These are phyloP conservation scores for Diaporthe eres DNA, from an alignment of 2,329 filamentous ascomycete species.

Conservation along the genomic window DNA sequence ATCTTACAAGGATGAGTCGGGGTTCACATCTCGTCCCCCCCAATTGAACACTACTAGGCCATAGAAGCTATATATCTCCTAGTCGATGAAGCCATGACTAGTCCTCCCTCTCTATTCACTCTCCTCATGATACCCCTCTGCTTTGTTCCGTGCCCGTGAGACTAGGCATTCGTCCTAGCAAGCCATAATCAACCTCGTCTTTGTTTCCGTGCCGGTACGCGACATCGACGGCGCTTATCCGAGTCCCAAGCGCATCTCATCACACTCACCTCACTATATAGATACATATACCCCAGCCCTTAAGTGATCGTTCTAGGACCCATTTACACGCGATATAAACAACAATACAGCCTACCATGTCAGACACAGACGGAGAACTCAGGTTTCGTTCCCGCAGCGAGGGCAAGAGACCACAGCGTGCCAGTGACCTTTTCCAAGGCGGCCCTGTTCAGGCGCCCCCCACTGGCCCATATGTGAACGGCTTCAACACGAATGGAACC, in stretches of 20 bases:
- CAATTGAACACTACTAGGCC: slow-evolving; percentile 18
- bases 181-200: background rate
- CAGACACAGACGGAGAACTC: background rate
- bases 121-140: slow-evolving; percentile 31
- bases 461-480: slow-evolving; percentile 33
- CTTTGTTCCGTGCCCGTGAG: background rate
- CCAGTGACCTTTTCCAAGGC: slow-evolving; percentile 19
- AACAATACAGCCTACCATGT: background rate
- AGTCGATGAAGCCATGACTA: slow-evolving; percentile 30
- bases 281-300: background rate
- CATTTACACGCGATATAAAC: background rate
- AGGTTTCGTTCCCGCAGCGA: background rate
- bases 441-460: slow-evolving; percentile 35
- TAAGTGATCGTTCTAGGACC: background rate
- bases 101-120: slow-evolving; percentile 1
- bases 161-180: background rate
- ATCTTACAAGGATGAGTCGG: slow-evolving; percentile 21
- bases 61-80: slow-evolving; percentile 26
- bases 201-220: slow-evolving; percentile 20
- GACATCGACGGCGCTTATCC: background rate
- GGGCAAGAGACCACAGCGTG: background rate
- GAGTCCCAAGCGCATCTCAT: background rate
- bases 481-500: slow-evolving; percentile 35
- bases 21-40: background rate
- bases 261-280: background rate